A percentile compares a stretch with the other conserved stretches of the same genome.
These are phyloP conservation scores for Naganishia sp. DNA, from an alignment of 1,284 basidiomycete genomes.

Conservation along the genomic window DNA sequence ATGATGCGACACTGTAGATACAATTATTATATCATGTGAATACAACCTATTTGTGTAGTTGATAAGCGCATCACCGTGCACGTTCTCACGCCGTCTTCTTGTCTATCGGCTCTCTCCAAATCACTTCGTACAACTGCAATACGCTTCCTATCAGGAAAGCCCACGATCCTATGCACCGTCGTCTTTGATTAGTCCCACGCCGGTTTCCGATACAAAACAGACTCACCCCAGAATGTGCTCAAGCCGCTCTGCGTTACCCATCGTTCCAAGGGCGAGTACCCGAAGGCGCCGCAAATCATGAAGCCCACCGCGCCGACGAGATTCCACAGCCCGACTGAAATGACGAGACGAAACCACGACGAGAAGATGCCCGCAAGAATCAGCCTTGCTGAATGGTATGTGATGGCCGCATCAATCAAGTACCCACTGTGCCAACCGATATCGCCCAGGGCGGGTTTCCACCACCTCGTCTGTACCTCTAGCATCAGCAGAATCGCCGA, in stretches of 20 bases:
- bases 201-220: not conserved
- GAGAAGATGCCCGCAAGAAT: constrained; percentile 3
- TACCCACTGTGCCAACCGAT: constrained; percentile 62
- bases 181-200: not conserved
- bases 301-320: constrained; percentile 62
- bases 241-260: constrained; percentile 60
- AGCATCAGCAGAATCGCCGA: constrained; percentile 61
- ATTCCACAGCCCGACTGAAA: constrained; percentile 59
- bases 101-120: constrained; percentile 32
- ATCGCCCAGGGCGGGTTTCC: constrained; percentile 46
- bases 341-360: not conserved
- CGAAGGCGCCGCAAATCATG: constrained; percentile 61
- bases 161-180: constrained; percentile 59
- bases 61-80: no score
- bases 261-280: constrained; percentile 55
- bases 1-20: no score
- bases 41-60: no score
- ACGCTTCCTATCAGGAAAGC: constrained; percentile 64
- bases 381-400: not conserved
- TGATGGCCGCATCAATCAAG: not conserved
- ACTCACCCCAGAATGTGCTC: constrained; percentile 61
- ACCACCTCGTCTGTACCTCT: constrained; percentile 63
- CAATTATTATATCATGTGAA: no score
- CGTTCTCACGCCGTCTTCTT: not conserved
- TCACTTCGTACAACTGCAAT: constrained; percentile 57